phyloP scores from a whole-genome alignment of 345 rosid genomes.

The Heritiera fomes region DNA sequence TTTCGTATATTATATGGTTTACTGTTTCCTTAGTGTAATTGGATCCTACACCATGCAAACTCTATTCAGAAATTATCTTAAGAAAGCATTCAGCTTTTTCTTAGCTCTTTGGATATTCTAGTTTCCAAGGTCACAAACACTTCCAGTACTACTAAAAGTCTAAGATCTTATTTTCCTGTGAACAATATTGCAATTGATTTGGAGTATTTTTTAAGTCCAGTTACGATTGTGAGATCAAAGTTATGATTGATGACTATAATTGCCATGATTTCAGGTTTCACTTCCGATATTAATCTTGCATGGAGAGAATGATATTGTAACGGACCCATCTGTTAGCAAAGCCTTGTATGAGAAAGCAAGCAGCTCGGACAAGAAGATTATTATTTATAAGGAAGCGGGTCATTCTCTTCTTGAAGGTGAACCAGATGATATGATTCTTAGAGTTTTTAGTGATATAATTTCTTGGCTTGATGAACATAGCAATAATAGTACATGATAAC shows the following conservation, averaged over 20 bases:
- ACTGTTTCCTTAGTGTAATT: neutral
- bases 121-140: neutral
- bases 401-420: constrained; percentile 92
- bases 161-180: neutral
- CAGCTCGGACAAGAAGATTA: constrained; percentile 71
- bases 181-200: neutral
- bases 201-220: constrained; percentile 3
- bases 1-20: neutral
- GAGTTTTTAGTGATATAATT: constrained; percentile 66
- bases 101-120: neutral
- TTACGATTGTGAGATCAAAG: neutral
- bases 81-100: neutral
- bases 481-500: constrained; percentile 16
- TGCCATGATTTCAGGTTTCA: constrained; percentile 53
- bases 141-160: neutral
- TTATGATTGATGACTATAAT: neutral
- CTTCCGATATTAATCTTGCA: constrained; percentile 80
- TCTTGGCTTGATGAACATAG: constrained; percentile 76
- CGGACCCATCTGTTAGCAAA: constrained; percentile 92
- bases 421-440: constrained; percentile 72
- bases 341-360: constrained; percentile 75
- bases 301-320: constrained; percentile 79
- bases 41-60: neutral
- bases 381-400: constrained; percentile 59
- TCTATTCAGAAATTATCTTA: neutral